Evolutionary conservation across 257 asterid genomes (phyloP).

Genomic region (Solanum sejunctum): DNA sequence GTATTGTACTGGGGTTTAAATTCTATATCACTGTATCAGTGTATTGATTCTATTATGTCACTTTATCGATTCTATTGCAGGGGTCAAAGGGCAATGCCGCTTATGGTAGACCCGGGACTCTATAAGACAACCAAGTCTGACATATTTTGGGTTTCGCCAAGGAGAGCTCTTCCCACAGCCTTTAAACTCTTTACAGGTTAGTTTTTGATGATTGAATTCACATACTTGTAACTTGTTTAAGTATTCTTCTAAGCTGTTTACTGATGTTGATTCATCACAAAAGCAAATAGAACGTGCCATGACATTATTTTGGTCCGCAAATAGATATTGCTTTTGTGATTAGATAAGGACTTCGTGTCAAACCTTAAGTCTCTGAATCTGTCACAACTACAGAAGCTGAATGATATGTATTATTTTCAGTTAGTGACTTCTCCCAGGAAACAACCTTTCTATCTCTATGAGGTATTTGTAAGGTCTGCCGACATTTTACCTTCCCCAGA

Average conservation of each 20-base stretch:
- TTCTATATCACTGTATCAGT: not conserved
- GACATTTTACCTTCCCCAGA: too few relatives aligned
- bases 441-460: too few relatives aligned
- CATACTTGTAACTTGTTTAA: not conserved
- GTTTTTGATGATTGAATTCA: constrained; percentile 10
- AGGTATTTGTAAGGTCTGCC: too few relatives aligned
- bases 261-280: not conserved
- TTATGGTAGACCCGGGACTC: constrained; percentile 40
- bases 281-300: not conserved
- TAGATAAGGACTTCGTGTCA: not conserved
- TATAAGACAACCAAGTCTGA: constrained; percentile 28
- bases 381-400: not conserved
- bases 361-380: not conserved
- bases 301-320: not conserved
- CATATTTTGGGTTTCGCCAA: constrained; percentile 27
- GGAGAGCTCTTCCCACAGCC: constrained; percentile 26
- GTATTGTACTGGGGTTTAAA: not conserved
- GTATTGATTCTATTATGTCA: not conserved
- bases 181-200: constrained; percentile 79
- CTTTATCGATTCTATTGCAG: constrained; percentile 8
- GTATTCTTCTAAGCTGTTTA: not conserved
- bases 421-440: not conserved
- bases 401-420: not conserved
- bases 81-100: constrained; percentile 35
- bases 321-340: not conserved